These are phyloP conservation scores for Lactifluus subvellereus DNA, from an alignment of 768 basidiomycete species.

Conservation along the genomic window DNA sequence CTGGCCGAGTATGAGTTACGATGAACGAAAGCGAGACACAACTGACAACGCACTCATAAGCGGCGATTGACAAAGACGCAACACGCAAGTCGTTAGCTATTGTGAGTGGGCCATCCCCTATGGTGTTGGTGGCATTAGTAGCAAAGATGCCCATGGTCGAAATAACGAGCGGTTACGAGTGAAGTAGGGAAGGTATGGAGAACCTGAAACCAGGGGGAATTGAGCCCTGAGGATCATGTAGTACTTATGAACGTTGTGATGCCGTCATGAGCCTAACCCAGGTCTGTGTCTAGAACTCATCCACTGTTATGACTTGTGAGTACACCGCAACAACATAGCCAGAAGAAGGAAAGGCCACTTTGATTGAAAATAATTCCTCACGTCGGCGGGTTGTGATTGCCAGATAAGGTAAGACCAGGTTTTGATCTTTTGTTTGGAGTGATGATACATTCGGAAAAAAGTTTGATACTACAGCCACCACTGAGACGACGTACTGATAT, in stretches of 20 bases:
- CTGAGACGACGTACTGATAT: too few species aligned
- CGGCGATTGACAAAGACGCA: conserved; percentile 12
- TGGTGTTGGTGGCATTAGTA: not conserved
- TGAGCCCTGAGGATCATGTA: not conserved
- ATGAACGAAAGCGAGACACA: not conserved
- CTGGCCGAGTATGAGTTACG: not conserved
- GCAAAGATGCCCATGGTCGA: not conserved
- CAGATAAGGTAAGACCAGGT: too few species aligned
- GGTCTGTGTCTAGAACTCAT: not conserved
- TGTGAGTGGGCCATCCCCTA: not conserved
- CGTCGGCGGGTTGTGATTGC: too few species aligned
- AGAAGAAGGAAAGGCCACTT: not conserved
- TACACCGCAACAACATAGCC: not conserved
- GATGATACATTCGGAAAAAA: too few species aligned
- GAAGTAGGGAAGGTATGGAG: not conserved
- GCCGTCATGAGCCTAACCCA: not conserved
- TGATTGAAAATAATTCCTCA: too few species aligned
- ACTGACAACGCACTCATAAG: conserved; percentile 14
- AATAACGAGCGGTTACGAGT: not conserved
- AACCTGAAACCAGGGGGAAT: too few species aligned
- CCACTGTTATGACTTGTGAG: not conserved
- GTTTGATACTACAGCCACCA: too few species aligned
- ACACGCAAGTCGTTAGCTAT: conserved; percentile 10
- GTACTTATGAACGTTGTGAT: not conserved
- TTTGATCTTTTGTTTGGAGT: too few species aligned